Evolutionary conservation across 140 eudicot genomes (phyloP).

Genomic region (Stevia rebaudiana): DNA sequence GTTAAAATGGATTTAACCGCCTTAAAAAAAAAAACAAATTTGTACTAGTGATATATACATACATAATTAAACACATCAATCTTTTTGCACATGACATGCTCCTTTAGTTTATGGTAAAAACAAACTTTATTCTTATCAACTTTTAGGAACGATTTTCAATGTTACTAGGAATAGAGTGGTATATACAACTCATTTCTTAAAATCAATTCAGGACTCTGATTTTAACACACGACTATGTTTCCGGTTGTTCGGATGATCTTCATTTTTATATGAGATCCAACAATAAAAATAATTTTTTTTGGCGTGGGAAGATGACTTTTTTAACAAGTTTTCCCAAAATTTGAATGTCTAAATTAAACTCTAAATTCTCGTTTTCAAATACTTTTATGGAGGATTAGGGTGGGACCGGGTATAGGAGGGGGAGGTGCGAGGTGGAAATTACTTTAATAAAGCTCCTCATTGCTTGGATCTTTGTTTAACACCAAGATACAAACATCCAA

Average conservation of each 20-base stretch:
- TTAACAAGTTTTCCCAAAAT: background rate
- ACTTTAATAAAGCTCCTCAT: slow-evolving; percentile 3
- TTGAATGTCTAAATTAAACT: no score
- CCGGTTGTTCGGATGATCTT: background rate
- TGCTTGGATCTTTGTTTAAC: background rate
- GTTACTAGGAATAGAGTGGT: background rate
- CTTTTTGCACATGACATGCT: slow-evolving; percentile 27
- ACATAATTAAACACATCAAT: background rate
- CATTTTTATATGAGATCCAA: background rate
- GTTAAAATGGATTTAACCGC: no score
- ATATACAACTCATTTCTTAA: background rate
- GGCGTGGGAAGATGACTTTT: background rate
- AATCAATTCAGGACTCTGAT: background rate
- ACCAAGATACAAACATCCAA: slow-evolving; percentile 7
- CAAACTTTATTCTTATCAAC: background rate
- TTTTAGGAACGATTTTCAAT: background rate
- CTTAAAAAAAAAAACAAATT: no score
- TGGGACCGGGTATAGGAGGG: no score
- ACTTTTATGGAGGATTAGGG: no score
- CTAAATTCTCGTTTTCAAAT: no score
- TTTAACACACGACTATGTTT: background rate
- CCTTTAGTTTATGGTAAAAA: slow-evolving; percentile 17
- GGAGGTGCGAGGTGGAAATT: no score
- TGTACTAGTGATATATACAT: background rate
- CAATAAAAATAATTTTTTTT: background rate